A percentile compares a stretch with the other conserved stretches of the same genome.
These are phyloP conservation scores for Geotrichum cucujoidarum DNA, from an alignment of 1,139 yeast genomes.

Conservation along the genomic window DNA sequence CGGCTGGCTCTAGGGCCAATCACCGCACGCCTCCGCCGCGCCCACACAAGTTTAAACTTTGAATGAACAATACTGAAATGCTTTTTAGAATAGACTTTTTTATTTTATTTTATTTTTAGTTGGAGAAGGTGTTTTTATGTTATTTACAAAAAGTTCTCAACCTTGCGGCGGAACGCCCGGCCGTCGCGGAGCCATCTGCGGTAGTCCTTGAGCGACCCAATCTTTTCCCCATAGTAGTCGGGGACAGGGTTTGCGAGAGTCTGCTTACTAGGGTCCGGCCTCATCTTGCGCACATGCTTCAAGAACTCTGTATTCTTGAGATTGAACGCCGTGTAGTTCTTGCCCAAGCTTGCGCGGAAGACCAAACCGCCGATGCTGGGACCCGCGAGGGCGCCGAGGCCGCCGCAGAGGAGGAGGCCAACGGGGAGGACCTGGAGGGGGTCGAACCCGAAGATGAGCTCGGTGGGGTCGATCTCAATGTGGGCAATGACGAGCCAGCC, in stretches of 20 bases:
- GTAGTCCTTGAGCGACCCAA: constrained; percentile 78
- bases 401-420: constrained; percentile 65
- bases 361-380: constrained; percentile 72
- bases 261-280: constrained; percentile 94
- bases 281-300: constrained; percentile 63
- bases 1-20: too few relatives aligned
- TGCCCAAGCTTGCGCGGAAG: constrained; percentile 51
- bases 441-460: constrained; percentile 78
- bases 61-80: too few relatives aligned
- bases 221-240: constrained; percentile 95
- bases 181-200: constrained; percentile 96
- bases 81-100: too few relatives aligned
- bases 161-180: constrained; percentile 80
- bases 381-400: constrained; percentile 75
- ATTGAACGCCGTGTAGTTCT: constrained; percentile 39
- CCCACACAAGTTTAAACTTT: too few relatives aligned
- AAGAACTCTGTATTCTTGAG: constrained; percentile 68
- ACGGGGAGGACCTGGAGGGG: constrained; percentile 59
- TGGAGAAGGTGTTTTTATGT: too few relatives aligned
- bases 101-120: too few relatives aligned
- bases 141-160: constrained; percentile 71
- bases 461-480: constrained; percentile 77
- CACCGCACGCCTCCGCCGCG: too few relatives aligned
- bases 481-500: constrained; percentile 78
- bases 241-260: constrained; percentile 93